phyloP scores from a whole-genome alignment of 2,329 filamentous ascomycete genomes.

The Phaeoacremonium minimum region DNA sequence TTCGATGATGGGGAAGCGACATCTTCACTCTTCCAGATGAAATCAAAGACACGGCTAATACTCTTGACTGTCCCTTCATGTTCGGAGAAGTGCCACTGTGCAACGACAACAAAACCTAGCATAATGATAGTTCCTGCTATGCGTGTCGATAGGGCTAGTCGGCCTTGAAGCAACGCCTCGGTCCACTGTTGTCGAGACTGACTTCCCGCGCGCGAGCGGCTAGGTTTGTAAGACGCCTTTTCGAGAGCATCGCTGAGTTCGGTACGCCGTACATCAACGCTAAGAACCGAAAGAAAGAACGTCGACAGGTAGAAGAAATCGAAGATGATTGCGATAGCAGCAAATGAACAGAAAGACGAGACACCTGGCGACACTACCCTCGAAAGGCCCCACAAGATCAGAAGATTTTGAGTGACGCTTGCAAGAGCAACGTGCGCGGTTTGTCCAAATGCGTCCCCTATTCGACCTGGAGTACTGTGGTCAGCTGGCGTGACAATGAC shows the following conservation, averaged over 20 bases:
- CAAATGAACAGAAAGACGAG: slow-evolving; percentile 71
- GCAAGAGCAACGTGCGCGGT: slow-evolving; percentile 67
- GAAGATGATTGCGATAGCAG: slow-evolving; percentile 68
- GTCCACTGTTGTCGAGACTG: slow-evolving; percentile 48
- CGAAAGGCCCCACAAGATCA: slow-evolving; percentile 63
- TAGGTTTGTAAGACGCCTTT: slow-evolving; percentile 43
- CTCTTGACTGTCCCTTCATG: slow-evolving; percentile 40
- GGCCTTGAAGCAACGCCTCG: slow-evolving; percentile 59
- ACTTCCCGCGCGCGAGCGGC: slow-evolving; percentile 16
- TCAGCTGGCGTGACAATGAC: slow-evolving; percentile 69
- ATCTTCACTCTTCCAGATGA: slow-evolving; percentile 20
- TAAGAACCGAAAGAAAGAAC: slow-evolving; percentile 75
- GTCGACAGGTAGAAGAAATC: slow-evolving; percentile 77
- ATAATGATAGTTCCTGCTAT: slow-evolving; percentile 72
- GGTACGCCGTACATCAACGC: slow-evolving; percentile 71
- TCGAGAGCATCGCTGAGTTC: slow-evolving; percentile 71
- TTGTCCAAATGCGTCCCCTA: slow-evolving; percentile 70
- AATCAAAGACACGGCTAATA: slow-evolving; percentile 25
- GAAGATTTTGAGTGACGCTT: slow-evolving; percentile 64
- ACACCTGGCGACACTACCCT: slow-evolving; percentile 65
- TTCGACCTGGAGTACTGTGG: slow-evolving; percentile 62
- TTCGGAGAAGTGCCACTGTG: slow-evolving; percentile 76
- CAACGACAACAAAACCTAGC: slow-evolving; percentile 65
- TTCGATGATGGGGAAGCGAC: slow-evolving; percentile 24
- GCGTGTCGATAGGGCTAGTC: slow-evolving; percentile 64